Conservation (phyloP, 176 grass and related monocot species). For the Cenchrus purpureus region DNA sequence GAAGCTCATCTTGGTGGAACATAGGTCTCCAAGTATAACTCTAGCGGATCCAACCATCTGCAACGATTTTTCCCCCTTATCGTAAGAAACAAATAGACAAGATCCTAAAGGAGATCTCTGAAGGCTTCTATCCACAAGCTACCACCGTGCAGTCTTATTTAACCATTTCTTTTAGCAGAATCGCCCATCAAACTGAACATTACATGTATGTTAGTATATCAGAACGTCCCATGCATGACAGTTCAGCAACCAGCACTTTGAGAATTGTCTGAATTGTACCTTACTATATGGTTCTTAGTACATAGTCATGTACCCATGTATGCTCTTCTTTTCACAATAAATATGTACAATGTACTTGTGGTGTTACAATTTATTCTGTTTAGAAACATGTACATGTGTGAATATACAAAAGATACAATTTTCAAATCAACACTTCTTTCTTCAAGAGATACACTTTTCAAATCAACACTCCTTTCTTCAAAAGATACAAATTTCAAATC, state of each 20-base stretch:
- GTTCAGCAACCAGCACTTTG: neutral
- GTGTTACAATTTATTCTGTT: constrained; percentile 24
- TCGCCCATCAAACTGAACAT: neutral
- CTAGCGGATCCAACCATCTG: neutral
- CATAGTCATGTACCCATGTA: too few species aligned
- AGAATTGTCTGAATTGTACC: neutral
- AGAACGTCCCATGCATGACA: neutral
- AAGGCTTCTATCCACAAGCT: neutral
- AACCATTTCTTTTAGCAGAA: too few species aligned
- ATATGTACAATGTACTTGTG: neutral
- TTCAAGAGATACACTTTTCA: neutral
- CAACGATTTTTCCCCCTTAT: neutral
- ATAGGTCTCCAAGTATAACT: neutral
- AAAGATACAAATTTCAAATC: neutral
- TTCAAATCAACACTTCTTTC: neutral
- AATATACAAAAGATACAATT: neutral
- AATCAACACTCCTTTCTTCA: neutral
- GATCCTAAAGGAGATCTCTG: neutral
- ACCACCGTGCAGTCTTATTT: neutral
- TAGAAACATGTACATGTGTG: constrained; percentile 27
- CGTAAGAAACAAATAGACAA: neutral
- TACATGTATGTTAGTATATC: neutral
- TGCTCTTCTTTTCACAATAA: too few species aligned
- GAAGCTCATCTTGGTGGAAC: neutral
- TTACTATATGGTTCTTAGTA: too few species aligned